These are phyloP conservation scores for Irpex lacteus DNA, from an alignment of 1,284 basidiomycete species.

Conservation along the genomic window DNA sequence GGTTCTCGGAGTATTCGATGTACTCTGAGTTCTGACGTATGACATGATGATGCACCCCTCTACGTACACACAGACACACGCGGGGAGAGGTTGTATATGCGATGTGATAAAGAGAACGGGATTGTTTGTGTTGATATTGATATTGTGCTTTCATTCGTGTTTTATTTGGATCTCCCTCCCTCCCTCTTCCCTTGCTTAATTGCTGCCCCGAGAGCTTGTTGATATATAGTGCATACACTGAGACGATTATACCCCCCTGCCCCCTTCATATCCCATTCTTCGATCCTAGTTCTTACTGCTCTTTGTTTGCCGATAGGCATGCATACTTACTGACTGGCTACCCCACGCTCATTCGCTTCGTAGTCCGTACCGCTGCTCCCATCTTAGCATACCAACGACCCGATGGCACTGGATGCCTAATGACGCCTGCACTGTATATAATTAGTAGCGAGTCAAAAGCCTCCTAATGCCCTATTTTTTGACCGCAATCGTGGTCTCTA, in stretches of 20 bases:
- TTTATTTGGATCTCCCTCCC: background rate
- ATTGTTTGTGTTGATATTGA: background rate
- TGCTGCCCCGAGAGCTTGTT: background rate
- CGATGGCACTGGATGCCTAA: slow-evolving; percentile 2
- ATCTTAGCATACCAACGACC: background rate
- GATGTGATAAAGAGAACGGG: background rate
- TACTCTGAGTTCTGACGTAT: slow-evolving; percentile 5
- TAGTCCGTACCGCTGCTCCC: background rate
- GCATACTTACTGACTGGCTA: background rate
- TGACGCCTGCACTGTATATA: slow-evolving; percentile 3
- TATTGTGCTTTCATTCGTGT: background rate
- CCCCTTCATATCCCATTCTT: background rate
- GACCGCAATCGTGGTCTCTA: background rate
- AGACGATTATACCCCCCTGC: background rate
- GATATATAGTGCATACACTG: background rate
- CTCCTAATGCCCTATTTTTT: background rate
- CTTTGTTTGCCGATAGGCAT: background rate
- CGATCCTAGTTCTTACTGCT: background rate
- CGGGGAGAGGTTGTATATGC: background rate
- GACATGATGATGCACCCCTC: background rate
- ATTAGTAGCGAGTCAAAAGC: background rate
- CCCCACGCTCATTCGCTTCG: background rate
- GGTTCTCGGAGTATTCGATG: slow-evolving; percentile 31
- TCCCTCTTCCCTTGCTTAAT: background rate
- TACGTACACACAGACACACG: background rate